Percentiles rank a stretch among this genome's conserved stretches.
phyloP scores from a whole-genome alignment of 2,329 filamentous ascomycete species.

The Ascomycota sp. region DNA sequence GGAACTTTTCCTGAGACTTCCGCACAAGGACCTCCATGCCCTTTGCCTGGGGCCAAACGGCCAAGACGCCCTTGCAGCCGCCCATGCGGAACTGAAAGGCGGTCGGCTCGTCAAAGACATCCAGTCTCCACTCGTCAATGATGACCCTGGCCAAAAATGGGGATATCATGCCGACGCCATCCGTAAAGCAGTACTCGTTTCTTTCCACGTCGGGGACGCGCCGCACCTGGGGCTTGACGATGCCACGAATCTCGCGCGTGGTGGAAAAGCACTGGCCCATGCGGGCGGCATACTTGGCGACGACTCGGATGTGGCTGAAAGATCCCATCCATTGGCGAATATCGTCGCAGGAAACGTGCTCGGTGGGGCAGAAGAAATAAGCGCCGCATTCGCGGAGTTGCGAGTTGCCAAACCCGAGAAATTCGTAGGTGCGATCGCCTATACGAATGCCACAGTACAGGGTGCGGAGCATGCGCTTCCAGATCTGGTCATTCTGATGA shows the following conservation, averaged over 20 bases:
- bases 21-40: conserved; percentile 54
- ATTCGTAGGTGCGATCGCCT: conserved; percentile 63
- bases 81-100: conserved; percentile 82
- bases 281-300: conserved; percentile 78
- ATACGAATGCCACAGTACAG: conserved; percentile 61
- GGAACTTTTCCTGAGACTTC: conserved; percentile 73
- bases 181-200: conserved; percentile 55
- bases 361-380: conserved; percentile 68
- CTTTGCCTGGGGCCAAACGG: conserved; percentile 45
- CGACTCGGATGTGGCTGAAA: conserved; percentile 55
- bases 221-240: conserved; percentile 32
- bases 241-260: conserved; percentile 48
- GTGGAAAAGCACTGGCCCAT: conserved; percentile 93
- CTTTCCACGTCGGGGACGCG: conserved; percentile 49
- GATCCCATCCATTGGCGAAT: conserved; percentile 76
- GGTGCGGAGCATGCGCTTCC: conserved; percentile 47
- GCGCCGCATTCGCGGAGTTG: conserved; percentile 81
- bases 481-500: conserved; percentile 43
- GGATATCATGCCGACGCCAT: conserved; percentile 89
- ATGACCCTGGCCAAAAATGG: conserved; percentile 51
- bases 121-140: conserved; percentile 42
- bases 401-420: conserved; percentile 85
- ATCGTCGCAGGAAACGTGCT: conserved; percentile 42
- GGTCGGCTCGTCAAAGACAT: conserved; percentile 40
- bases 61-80: conserved; percentile 76